Evolutionary conservation across 352 stramenopile species (phyloP).

Genomic region (Globisporangium camurandrum): DNA sequence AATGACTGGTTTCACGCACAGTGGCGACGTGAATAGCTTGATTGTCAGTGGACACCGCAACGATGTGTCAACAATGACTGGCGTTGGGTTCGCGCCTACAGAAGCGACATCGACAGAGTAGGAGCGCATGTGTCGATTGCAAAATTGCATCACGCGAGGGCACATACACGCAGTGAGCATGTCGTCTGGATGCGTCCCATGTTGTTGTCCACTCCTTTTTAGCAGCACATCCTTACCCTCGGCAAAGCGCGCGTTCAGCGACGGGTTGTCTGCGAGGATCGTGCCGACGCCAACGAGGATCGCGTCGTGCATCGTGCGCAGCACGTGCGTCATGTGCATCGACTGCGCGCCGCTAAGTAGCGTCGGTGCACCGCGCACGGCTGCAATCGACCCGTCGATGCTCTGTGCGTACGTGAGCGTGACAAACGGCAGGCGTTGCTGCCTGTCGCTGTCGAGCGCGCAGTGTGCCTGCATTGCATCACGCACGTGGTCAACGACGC

Average conservation of each 20-base stretch:
- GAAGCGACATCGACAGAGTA: not conserved
- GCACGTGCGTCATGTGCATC: conserved; percentile 83
- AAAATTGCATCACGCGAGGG: too few species aligned
- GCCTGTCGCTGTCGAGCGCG: too few species aligned
- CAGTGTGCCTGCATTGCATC: conserved; percentile 1
- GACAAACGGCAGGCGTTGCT: conserved; percentile 29
- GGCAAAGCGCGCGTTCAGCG: conserved; percentile 64
- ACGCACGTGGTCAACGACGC: conserved; percentile 6
- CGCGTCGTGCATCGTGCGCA: conserved; percentile 79
- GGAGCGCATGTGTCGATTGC: not conserved
- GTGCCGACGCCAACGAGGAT: conserved; percentile 87
- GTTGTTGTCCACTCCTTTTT: not conserved
- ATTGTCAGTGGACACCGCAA: conserved; percentile 57
- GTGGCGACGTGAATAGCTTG: conserved; percentile 68
- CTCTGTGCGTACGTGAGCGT: conserved; percentile 89
- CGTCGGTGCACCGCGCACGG: conserved; percentile 54
- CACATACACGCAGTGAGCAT: too few species aligned
- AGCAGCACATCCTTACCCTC: conserved; percentile 20
- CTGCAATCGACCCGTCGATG: conserved; percentile 79
- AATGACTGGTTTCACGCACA: conserved; percentile 67
- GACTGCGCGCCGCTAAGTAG: conserved; percentile 58
- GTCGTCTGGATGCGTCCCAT: not conserved
- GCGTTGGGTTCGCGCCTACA: conserved; percentile 50
- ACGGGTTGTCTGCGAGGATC: conserved; percentile 82
- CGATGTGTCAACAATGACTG: conserved; percentile 68